phyloP scores from a whole-genome alignment of 1,284 basidiomycete species.

The Kwoniella shivajii region DNA sequence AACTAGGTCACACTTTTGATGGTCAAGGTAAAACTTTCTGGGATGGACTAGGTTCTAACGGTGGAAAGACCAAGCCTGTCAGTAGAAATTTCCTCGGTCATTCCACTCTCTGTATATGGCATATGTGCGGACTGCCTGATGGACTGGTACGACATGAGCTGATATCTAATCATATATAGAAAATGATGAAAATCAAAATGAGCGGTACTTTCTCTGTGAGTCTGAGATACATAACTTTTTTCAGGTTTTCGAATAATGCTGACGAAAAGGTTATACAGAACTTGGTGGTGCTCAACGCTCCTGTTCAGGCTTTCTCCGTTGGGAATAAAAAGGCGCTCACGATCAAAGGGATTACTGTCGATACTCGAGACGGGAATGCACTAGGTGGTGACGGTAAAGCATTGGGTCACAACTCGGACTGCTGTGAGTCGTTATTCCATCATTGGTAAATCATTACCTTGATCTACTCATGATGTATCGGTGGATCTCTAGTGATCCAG shows the following conservation, averaged over 20 bases:
- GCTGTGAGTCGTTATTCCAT: slow-evolving; percentile 3
- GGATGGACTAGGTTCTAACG: slow-evolving; percentile 25
- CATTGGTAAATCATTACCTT: not conserved
- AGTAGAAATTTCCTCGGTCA: not conserved
- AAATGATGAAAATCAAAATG: slow-evolving; percentile 16
- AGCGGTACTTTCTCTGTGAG: slow-evolving; percentile 10
- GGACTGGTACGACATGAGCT: no score
- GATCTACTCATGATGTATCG: no score
- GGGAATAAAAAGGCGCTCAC: slow-evolving; percentile 2
- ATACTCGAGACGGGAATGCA: slow-evolving; percentile 1
- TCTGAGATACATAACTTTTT: not conserved
- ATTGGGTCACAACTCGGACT: slow-evolving; percentile 4
- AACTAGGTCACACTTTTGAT: slow-evolving; percentile 19
- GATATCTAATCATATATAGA: not conserved
- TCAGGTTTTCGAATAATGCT: not conserved
- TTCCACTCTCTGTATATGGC: not conserved
- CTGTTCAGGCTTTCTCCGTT: slow-evolving; percentile 7
- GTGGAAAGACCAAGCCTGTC: slow-evolving; percentile 17
- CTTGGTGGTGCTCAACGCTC: slow-evolving; percentile 2
- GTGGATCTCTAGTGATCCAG: no score
- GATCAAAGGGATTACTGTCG: slow-evolving; percentile 7
- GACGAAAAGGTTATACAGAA: not conserved
- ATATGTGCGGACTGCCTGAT: not conserved
- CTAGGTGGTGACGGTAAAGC: not conserved
- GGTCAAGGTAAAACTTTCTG: slow-evolving; percentile 24